Conservation (phyloP, 352 stramenopile genomes). For the Pythium rishiriense region DNA sequence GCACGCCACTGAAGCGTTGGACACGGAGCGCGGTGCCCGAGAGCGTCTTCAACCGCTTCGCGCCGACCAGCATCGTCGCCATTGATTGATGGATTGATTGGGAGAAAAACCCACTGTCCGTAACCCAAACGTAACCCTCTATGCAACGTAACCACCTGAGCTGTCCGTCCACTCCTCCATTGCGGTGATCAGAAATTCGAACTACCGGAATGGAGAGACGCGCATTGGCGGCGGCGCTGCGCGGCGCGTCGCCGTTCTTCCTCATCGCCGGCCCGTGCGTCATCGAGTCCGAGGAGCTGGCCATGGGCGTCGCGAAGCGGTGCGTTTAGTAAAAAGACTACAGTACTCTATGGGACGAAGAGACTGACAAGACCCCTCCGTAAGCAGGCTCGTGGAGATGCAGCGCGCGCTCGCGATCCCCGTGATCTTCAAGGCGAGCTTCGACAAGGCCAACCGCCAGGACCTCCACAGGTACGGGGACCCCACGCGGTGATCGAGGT, state of each 20-base stretch:
- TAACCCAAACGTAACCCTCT: constrained; percentile 1
- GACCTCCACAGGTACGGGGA: constrained; percentile 50
- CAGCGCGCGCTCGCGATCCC: constrained; percentile 64
- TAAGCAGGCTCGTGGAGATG: constrained; percentile 48
- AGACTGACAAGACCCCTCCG: background rate
- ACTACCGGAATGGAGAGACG: constrained; percentile 39
- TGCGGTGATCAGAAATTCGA: background rate
- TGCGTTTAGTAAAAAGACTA: constrained; percentile 17
- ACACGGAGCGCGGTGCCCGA: constrained; percentile 18
- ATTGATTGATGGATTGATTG: too few species aligned
- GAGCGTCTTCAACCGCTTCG: constrained; percentile 29
- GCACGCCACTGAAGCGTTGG: constrained; percentile 5
- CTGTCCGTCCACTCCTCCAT: background rate
- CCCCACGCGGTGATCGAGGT: too few species aligned
- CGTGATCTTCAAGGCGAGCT: constrained; percentile 89
- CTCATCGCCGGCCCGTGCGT: constrained; percentile 84
- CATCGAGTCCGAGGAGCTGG: constrained; percentile 67
- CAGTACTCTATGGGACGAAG: background rate
- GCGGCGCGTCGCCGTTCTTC: constrained; percentile 73
- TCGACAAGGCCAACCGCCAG: constrained; percentile 90
- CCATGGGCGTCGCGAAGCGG: constrained; percentile 72
- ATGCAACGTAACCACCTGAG: background rate
- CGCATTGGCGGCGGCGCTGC: constrained; percentile 52
- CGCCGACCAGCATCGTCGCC: constrained; percentile 16
- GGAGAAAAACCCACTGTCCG: background rate